phyloP scores from a whole-genome alignment of 2,329 filamentous ascomycete species.

The Rachicladosporium sp. region DNA sequence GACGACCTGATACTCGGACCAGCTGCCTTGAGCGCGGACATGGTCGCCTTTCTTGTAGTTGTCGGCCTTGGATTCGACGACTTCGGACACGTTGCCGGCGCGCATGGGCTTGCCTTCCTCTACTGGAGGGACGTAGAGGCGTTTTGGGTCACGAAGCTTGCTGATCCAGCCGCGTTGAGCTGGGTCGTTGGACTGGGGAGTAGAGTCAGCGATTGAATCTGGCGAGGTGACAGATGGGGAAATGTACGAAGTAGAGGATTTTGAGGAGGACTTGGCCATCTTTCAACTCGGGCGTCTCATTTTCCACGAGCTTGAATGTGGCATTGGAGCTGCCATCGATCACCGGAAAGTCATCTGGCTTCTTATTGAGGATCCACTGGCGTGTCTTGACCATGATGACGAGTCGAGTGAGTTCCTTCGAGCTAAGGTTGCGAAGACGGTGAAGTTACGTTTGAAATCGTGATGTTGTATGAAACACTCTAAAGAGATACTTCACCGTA shows the following conservation, averaged over 20 bases:
- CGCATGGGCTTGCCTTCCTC: slow-evolving; percentile 28
- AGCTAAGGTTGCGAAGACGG: no score
- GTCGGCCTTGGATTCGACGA: slow-evolving; percentile 25
- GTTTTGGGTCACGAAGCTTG: slow-evolving; percentile 25
- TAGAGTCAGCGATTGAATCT: no score
- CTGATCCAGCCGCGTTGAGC: slow-evolving; percentile 41
- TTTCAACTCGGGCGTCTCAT: slow-evolving; percentile 17
- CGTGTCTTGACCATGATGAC: slow-evolving; percentile 9
- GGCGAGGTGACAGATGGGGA: no score
- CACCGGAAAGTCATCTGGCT: slow-evolving; percentile 25
- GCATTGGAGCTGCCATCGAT: slow-evolving; percentile 23
- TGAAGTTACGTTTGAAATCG: no score
- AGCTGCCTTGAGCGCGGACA: slow-evolving; percentile 23
- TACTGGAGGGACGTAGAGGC: slow-evolving; percentile 37
- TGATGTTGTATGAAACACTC: no score
- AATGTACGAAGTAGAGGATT: slow-evolving; percentile 26
- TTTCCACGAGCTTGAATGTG: slow-evolving; percentile 29
- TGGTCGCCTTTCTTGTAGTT: slow-evolving; percentile 24
- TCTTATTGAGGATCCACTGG: slow-evolving; percentile 34
- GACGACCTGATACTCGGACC: slow-evolving; percentile 32
- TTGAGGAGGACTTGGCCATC: slow-evolving; percentile 36
- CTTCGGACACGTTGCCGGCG: slow-evolving; percentile 24
- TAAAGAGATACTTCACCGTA: no score
- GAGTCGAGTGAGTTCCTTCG: no score
- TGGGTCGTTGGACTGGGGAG: slow-evolving; percentile 36